phyloP scores from a whole-genome alignment of 1,139 yeast species.

The Taiozyma sp. region DNA sequence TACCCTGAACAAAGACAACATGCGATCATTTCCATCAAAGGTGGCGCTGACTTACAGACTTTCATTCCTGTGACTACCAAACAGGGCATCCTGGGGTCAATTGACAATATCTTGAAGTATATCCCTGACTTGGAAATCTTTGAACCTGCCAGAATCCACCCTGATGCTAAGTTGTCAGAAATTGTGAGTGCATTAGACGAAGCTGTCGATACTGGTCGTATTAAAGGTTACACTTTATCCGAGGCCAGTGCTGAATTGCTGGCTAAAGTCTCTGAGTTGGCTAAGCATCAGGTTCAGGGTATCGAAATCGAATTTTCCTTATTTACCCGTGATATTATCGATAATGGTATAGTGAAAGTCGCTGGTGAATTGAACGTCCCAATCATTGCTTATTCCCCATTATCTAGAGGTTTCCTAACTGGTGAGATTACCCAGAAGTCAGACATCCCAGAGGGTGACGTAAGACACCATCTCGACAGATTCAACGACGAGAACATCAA shows the following conservation, averaged over 20 bases:
- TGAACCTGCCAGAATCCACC: constrained; percentile 68
- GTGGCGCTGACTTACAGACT: constrained; percentile 39
- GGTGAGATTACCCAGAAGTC: constrained; percentile 46
- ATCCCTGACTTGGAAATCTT: constrained; percentile 50
- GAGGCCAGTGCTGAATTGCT: constrained; percentile 65
- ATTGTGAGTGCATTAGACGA: constrained; percentile 47
- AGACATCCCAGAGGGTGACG: constrained; percentile 50
- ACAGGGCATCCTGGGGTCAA: constrained; percentile 43
- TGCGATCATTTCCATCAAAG: constrained; percentile 64
- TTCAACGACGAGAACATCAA: constrained; percentile 53
- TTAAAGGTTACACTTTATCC: constrained; percentile 66
- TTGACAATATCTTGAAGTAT: constrained; percentile 45
- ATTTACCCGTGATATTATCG: constrained; percentile 53
- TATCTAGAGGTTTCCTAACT: constrained; percentile 75
- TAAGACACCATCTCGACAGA: constrained; percentile 50
- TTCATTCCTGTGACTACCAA: constrained; percentile 46
- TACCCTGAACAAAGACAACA: constrained; percentile 50
- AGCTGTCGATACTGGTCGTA: constrained; percentile 47
- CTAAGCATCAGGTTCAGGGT: constrained; percentile 43
- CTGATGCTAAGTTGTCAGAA: constrained; percentile 41
- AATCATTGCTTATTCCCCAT: constrained; percentile 75
- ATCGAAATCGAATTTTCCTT: constrained; percentile 78
- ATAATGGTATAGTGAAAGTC: constrained; percentile 55
- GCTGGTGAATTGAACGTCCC: constrained; percentile 59
- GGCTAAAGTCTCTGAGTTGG: constrained; percentile 44